Percentiles rank a stretch among this genome's conserved stretches.
These are phyloP conservation scores for Xanthoconium separans DNA, from an alignment of 1,284 basidiomycete species.

Conservation along the genomic window DNA sequence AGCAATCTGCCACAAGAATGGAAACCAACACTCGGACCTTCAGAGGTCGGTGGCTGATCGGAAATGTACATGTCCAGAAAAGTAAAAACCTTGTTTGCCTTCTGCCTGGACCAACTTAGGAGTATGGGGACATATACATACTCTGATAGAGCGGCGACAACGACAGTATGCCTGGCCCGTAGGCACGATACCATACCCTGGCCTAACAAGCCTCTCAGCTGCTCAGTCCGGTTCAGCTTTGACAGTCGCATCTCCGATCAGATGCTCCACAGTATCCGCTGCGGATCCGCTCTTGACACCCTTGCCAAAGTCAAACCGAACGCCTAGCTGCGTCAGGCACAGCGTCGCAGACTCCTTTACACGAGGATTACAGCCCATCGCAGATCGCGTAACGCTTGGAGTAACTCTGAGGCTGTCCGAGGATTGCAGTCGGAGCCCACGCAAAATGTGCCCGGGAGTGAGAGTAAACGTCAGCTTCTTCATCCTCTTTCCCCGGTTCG, in stretches of 20 bases:
- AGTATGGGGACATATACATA: background rate
- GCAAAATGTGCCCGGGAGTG: conserved; percentile 38
- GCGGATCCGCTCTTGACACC: background rate
- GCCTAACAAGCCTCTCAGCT: background rate
- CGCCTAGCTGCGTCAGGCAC: conserved; percentile 31
- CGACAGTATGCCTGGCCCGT: too few species aligned
- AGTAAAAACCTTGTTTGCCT: conserved; percentile 1
- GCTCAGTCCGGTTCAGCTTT: conserved; percentile 18
- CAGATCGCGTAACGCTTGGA: conserved; percentile 4
- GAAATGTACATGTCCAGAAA: background rate
- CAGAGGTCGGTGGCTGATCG: background rate
- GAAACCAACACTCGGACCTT: background rate
- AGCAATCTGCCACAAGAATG: conserved; percentile 6
- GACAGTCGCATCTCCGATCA: background rate
- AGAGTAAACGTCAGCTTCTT: conserved; percentile 34
- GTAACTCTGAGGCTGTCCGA: conserved; percentile 1
- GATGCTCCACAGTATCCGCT: background rate
- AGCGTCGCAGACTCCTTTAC: conserved; percentile 22
- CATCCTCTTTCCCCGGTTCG: conserved; percentile 20
- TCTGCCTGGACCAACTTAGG: background rate
- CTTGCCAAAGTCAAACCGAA: conserved; percentile 22
- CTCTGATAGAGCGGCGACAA: background rate
- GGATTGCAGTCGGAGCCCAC: conserved; percentile 29
- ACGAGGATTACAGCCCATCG: conserved; percentile 10
- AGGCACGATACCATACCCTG: background rate